phyloP scores from a whole-genome alignment of 2,329 filamentous ascomycete species.

The Dothiorella sarmentorum region DNA sequence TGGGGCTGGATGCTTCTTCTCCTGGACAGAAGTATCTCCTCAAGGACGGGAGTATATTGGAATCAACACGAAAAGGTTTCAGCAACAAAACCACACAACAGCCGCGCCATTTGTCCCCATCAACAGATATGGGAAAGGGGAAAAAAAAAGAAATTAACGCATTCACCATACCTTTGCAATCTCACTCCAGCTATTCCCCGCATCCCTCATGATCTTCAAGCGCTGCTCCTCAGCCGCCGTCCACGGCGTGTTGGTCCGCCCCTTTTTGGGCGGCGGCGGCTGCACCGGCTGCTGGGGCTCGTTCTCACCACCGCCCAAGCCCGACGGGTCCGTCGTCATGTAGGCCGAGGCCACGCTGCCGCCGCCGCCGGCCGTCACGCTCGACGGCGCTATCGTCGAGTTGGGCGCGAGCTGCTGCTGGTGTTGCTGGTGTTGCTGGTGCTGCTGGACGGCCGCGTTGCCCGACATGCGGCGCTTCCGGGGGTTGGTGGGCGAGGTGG shows the following conservation, averaged over 20 bases:
- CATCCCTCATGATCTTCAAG: conserved; percentile 90
- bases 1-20: neutral
- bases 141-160: neutral
- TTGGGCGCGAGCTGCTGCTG: conserved; percentile 30
- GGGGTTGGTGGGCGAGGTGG: conserved; percentile 31
- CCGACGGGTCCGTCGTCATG: conserved; percentile 4
- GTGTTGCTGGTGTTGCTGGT: too few species aligned
- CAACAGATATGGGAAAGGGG: neutral
- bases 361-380: neutral
- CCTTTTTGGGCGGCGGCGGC: conserved; percentile 68
- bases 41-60: neutral
- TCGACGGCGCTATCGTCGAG: conserved; percentile 13
- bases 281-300: conserved; percentile 13
- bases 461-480: conserved; percentile 45
- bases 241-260: conserved; percentile 98
- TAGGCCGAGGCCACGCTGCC: neutral
- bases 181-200: conserved; percentile 92
- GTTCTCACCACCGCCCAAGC: neutral
- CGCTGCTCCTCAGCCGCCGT: conserved; percentile 89
- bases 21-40: neutral
- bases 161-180: conserved; percentile 76
- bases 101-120: neutral
- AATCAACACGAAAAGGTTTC: neutral
- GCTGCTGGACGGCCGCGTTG: conserved; percentile 11
- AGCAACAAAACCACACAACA: neutral